Base-by-base conservation (phyloP, 2,329 filamentous ascomycete species). In the Hypomyces rosellus region DNA sequence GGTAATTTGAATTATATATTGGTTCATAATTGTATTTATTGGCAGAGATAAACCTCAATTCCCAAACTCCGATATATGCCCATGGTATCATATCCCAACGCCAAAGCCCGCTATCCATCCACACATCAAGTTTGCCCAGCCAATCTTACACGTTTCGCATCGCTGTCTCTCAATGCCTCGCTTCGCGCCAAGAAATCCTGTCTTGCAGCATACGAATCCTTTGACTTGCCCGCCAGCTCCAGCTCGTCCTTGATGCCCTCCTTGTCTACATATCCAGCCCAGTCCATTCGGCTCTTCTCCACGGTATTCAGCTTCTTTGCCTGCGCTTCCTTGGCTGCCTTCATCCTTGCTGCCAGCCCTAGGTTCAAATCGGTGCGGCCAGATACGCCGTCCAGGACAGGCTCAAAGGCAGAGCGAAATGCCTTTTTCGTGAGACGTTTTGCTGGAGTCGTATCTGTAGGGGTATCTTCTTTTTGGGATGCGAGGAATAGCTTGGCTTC, bases 271-370 rank as follows among this genome's bases (percentile, higher is more conserved):
- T 79, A 86, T 12, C 82, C 82, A 3, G 83, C 84, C 84, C 84
- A 87, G 65, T 87, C 84, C 78, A 87, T 83, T 47, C 81, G 75
- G 59, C 81, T 85, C 75, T 86, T 86, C 68, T 87, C 82, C 14
- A 86, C 81, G 14, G 82, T 84, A 62, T 84, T 87, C 57, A 86
- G 71, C 63, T 86, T 86, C 72, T 78, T 81, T 45, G 80, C 76
- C 53, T 76, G 73, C 14, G 73, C 73, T 41, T 68, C 69, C 52
- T 73, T 75, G 48, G 71, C 73, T 45, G 76, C 72, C 58, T 71
- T 69, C 47, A 76, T 67, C 36, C 76, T 65, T 36, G 72, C 68
- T 9, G 73, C 68, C 55, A 82, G 65, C 42, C 80, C 76, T 14
- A 85, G 74, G 57, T 83, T 76, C 47, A 85, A 70, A 58, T 85